Percentiles rank a stretch among this genome's conserved stretches.
phyloP scores from a whole-genome alignment of 768 basidiomycete species.

The Boletus vinaceobasis region DNA sequence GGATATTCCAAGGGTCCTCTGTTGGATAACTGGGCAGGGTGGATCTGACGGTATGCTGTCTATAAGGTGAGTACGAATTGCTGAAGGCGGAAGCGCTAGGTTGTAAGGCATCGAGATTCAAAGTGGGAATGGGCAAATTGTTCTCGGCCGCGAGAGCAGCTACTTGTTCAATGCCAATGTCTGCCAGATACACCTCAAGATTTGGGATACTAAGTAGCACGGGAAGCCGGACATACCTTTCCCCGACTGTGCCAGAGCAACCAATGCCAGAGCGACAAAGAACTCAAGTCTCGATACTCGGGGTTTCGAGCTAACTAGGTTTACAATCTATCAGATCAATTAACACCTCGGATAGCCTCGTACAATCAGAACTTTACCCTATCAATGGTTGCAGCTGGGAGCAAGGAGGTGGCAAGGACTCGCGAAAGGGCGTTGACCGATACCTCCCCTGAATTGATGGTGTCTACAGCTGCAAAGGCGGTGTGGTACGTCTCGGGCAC shows the following conservation, averaged over 20 bases:
- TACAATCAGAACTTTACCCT: conserved; percentile 43
- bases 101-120: conserved; percentile 60
- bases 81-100: conserved; percentile 51
- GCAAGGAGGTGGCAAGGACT: conserved; percentile 68
- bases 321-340: conserved; percentile 65
- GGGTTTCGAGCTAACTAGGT: conserved; percentile 76
- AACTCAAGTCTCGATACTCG: conserved; percentile 87
- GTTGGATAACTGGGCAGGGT: conserved; percentile 52
- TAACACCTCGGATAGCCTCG: neutral
- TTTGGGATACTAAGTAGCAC: neutral
- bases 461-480: conserved; percentile 72
- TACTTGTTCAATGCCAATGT: conserved; percentile 78
- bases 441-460: conserved; percentile 66
- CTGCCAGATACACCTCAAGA: conserved; percentile 35
- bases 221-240: conserved; percentile 50
- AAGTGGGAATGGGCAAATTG: conserved; percentile 67
- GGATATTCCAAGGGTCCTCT: conserved; percentile 67
- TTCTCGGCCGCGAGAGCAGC: conserved; percentile 76
- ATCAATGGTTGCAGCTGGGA: conserved; percentile 83
- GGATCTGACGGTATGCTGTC: conserved; percentile 44
- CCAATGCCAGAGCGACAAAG: conserved; percentile 85
- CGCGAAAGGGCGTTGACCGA: conserved; percentile 83
- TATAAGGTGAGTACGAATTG: conserved; percentile 38
- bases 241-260: conserved; percentile 79
- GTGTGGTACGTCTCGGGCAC: conserved; percentile 75